Percentiles rank a stretch among this genome's conserved stretches.
phyloP scores from a whole-genome alignment of 208 protist species.

The Leishmania major region DNA sequence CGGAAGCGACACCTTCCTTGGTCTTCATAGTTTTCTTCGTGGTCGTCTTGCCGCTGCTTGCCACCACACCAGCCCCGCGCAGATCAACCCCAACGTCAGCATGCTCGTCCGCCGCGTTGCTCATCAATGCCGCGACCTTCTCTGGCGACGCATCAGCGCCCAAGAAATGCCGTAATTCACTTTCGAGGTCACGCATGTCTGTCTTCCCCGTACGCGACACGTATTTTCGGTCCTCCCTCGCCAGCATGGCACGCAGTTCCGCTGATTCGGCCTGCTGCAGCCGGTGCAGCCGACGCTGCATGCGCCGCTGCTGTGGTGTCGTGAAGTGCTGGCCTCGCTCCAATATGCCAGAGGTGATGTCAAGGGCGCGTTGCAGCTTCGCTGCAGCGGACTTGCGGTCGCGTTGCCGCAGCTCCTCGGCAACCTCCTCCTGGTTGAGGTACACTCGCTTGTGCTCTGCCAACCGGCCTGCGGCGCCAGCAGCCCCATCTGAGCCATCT shows the following conservation, averaged over 20 bases:
- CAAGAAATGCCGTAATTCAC: conserved; percentile 56
- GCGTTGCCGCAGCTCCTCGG: conserved; percentile 5
- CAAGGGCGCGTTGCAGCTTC: conserved; percentile 27
- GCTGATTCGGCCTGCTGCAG: conserved; percentile 20
- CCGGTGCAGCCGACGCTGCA: conserved; percentile 31
- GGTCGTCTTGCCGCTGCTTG: neutral
- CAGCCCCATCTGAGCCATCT: neutral
- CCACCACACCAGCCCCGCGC: neutral
- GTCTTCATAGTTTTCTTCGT: neutral
- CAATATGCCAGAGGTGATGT: conserved; percentile 9
- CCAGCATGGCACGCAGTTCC: conserved; percentile 15
- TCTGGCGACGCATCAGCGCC: conserved; percentile 37
- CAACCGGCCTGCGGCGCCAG: neutral
- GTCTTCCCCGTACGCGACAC: neutral
- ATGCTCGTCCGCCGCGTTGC: neutral
- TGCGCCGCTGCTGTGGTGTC: conserved; percentile 24
- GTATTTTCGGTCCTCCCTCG: conserved; percentile 15
- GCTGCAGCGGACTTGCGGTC: conserved; percentile 22
- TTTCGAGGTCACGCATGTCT: conserved; percentile 31
- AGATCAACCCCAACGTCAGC: neutral
- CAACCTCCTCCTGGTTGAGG: conserved; percentile 18
- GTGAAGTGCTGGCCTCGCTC: conserved; percentile 26
- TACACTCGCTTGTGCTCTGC: conserved; percentile 24
- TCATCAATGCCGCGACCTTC: conserved; percentile 25
- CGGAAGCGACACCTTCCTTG: neutral